Percentiles rank a stretch among this genome's conserved stretches.
Evolutionary conservation across 1,284 basidiomycete species (phyloP).

Genomic region (Boletus albobrunnescens): DNA sequence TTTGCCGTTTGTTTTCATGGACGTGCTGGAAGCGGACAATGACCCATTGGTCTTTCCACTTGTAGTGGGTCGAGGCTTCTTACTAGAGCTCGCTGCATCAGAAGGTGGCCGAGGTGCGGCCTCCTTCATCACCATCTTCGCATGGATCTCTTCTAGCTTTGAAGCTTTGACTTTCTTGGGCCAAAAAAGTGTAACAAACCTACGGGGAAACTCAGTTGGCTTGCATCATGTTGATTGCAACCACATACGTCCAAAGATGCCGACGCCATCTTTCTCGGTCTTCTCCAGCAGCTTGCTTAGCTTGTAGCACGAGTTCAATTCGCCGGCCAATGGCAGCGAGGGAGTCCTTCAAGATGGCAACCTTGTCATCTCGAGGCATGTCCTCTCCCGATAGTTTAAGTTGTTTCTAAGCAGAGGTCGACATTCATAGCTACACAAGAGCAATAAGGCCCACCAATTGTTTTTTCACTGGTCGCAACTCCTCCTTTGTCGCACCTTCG

Average conservation of each 20-base stretch:
- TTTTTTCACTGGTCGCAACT: conserved; percentile 94
- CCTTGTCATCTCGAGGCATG: conserved; percentile 91
- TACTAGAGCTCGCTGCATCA: conserved; percentile 38
- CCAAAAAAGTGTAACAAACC: conserved; percentile 95
- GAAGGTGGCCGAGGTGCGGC: conserved; percentile 49
- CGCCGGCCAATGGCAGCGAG: conserved; percentile 90
- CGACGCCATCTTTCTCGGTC: conserved; percentile 84
- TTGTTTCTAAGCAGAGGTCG: conserved; percentile 67
- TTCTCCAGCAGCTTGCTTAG: conserved; percentile 73
- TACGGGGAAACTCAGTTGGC: conserved; percentile 31
- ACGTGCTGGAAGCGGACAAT: conserved; percentile 28
- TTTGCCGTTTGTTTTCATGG: conserved; percentile 37
- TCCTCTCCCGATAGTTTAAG: conserved; percentile 90
- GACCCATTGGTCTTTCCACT: conserved; percentile 49
- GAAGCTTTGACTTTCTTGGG: conserved; percentile 92
- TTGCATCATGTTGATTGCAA: conserved; percentile 1
- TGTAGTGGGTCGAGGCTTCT: conserved; percentile 51
- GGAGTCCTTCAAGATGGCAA: conserved; percentile 93
- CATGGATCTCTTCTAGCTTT: conserved; percentile 89
- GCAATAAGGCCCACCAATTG: conserved; percentile 65
- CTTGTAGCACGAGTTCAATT: conserved; percentile 80
- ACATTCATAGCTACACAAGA: background rate
- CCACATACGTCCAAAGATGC: conserved; percentile 91
- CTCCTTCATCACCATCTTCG: conserved; percentile 89
- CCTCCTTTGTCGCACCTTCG: conserved; percentile 91